phyloP scores from a whole-genome alignment of 352 stramenopile genomes.

The Globisporangium nodosum region DNA sequence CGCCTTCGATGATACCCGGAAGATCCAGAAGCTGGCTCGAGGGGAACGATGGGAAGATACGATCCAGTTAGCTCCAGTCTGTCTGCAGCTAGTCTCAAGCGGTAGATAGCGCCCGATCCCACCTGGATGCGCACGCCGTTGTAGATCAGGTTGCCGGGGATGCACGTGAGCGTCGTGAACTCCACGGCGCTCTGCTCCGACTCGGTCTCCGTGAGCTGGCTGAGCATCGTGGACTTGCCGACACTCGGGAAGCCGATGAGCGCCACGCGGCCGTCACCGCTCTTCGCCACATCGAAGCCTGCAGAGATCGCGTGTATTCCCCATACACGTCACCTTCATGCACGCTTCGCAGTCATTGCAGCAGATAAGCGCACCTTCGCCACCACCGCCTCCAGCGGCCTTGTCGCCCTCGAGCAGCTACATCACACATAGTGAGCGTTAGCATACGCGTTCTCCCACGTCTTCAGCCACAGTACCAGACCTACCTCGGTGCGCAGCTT shows the following conservation, averaged over 20 bases:
- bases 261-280: conserved; percentile 95
- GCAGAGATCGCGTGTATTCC: not conserved
- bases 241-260: conserved; percentile 94
- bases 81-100: not conserved
- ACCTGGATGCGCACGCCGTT: conserved; percentile 96
- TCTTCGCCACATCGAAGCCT: conserved; percentile 94
- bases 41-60: not conserved
- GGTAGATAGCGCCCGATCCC: not conserved
- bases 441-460: not conserved
- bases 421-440: not conserved
- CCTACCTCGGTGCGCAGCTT: conserved; percentile 96
- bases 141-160: conserved; percentile 95
- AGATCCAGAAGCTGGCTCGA: conserved; percentile 92
- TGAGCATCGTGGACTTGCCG: conserved; percentile 85
- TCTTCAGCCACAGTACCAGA: not conserved
- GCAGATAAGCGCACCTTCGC: conserved; percentile 46
- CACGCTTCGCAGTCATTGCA: not conserved
- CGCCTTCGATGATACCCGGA: conserved; percentile 99
- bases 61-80: not conserved
- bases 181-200: conserved; percentile 96
- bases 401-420: conserved; percentile 84
- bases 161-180: conserved; percentile 98
- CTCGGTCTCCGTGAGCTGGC: conserved; percentile 95
- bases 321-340: not conserved
- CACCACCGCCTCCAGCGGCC: conserved; percentile 57